Base-by-base conservation (phyloP, 2,329 filamentous ascomycete genomes). In the Talaromyces piceae region DNA sequence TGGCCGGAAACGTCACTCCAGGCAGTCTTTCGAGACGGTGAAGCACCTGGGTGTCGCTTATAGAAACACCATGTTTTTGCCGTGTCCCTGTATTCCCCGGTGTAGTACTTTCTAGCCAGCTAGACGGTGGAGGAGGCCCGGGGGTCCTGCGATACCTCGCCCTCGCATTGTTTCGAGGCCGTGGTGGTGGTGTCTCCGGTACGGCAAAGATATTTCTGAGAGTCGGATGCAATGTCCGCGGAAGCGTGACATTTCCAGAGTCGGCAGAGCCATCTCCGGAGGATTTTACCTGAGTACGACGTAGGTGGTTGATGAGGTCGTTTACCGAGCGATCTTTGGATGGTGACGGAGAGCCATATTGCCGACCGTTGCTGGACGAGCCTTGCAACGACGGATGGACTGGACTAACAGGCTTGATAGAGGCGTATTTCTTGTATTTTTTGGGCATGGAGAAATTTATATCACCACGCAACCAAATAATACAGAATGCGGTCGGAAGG, bases 261-360 rank as follows among this genome's bases (percentile, higher is more conserved):
- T 44, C 57, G 16, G 56, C 41, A 7, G 55, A 22, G 8, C 54
- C 56, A 37, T 60, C 59, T 1, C 60, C 58, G 8, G 56, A 25
- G 23, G 46, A 25, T 13, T 53, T 51, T 7, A 66, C 57, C 54
- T 74, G 72, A 1, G 69, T 69, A 33, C 68, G 69, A 30, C 73
- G 72, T 9, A 76, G 71, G 37, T 74, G 72, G 44, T 65, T 62
- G 53, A 76, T 73, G 54, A 75, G 61, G 51, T 74, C 73, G 55
- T 75, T 76, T 56, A 76, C 73, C 5, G 72, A 72, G 25, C 57
- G 59, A 11, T 65, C 53, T 8, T 66, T 52, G 22, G 60, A 50
- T 18, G 55, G 30, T 41, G 56, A 59, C 45, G 54, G 45, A 51
- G 55, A 56, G 50, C 58, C 65, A 67, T 67, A 55, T 4, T 65